Base-by-base conservation (phyloP, 2,329 filamentous ascomycete species). In the Pseudogymnoascus destructans region DNA sequence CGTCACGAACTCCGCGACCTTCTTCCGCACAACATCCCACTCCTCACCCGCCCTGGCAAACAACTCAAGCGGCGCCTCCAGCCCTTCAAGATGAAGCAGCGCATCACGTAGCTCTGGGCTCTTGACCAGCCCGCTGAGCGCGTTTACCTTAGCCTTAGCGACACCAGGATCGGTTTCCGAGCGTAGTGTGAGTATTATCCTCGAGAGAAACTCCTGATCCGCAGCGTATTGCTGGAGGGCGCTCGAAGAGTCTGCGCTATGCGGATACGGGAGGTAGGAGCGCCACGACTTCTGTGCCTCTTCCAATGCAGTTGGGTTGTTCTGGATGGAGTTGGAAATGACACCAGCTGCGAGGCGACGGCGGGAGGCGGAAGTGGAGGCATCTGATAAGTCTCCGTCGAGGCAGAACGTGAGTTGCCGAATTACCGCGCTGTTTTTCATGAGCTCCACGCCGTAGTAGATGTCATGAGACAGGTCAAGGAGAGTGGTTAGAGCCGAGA, bases 401-500 rank as follows among this genome's bases (percentile, higher is more conserved):
- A 82, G 76, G 35, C 83, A 71, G 65, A 81, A 83, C 60, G 85
- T 70, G 1, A 86, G 74, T n/a, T 75, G 70, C 61, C 74, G 75
- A 57, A 84, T 63, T 1, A 77, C 77, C 1, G 76, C 74, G 2
- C 72, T 65, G 62, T 84, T 78, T 66, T 81, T 78, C 19, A 77
- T 74, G 59, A 86, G 76, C 67, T 84, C 79, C 15, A 82, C 72
- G 8, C 84, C 84, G 68, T 85, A 87, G 72, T 85, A 86, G 62
- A 86, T 80, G 68, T 86, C 84, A 68, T 86, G 82, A 0, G 82
- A 78, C 25, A 85, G 71, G 5, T 86, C 82, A 61, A 79, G 74
- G n/a, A 87, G 75, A 32, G 74, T 74, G 32, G 79, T 75, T 6
- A 87, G 73, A 0, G 70, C 67, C 10, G 46, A 27, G 33, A 58